phyloP scores from a whole-genome alignment of 495 filamentous ascomycete genomes.

The Xylaria sp. region DNA sequence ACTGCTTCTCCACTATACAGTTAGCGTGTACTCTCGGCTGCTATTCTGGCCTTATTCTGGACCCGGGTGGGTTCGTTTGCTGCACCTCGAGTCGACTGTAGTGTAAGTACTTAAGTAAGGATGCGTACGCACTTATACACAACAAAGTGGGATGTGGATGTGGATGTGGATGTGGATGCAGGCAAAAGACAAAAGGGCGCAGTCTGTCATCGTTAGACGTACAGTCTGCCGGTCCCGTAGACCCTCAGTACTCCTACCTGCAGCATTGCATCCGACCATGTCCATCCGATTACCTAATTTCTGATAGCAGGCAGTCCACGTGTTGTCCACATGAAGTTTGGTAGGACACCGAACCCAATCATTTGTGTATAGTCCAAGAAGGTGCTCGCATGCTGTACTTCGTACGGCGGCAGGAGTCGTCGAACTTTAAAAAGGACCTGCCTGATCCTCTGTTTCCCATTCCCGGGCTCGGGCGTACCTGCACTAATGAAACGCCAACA shows the following conservation, averaged over 20 bases:
- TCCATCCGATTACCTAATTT: background rate
- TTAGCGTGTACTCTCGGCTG: background rate
- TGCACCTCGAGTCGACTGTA: slow-evolving; percentile 15
- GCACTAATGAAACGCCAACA: background rate
- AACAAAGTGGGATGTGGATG: slow-evolving; percentile 4
- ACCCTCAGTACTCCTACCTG: background rate
- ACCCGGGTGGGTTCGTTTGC: background rate
- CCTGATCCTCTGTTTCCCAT: background rate
- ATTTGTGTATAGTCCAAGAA: background rate
- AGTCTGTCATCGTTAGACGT: background rate
- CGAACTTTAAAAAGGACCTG: too few relatives aligned
- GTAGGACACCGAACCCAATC: background rate
- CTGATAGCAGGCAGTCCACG: background rate
- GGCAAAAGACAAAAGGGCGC: slow-evolving; percentile 17
- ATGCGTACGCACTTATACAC: too few relatives aligned
- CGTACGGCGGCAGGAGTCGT: too few relatives aligned
- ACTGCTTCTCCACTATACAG: background rate
- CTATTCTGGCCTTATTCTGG: background rate
- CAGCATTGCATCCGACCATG: background rate
- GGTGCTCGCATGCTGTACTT: background rate
- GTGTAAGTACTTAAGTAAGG: too few relatives aligned
- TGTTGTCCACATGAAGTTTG: background rate
- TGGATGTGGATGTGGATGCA: background rate
- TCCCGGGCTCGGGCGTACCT: background rate
- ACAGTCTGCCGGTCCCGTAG: background rate